Evolutionary conservation across 148 eudicot genomes (phyloP).

Genomic region (Rhododendron vialii): DNA sequence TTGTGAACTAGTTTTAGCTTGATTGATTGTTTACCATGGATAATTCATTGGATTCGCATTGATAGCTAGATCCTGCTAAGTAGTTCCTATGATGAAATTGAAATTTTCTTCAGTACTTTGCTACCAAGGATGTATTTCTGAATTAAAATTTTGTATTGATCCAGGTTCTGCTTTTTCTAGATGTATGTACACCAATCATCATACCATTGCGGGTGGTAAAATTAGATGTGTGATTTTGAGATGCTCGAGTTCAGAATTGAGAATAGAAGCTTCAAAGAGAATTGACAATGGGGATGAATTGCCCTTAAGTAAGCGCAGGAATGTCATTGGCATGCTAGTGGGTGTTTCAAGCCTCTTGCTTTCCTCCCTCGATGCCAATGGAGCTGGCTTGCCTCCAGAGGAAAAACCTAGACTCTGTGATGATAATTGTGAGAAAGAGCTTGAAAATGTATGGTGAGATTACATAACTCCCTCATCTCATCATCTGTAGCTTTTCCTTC

Average conservation of each 20-base stretch:
- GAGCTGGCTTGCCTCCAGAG: conserved; percentile 91
- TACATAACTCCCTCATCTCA: conserved; percentile 45
- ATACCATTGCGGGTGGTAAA: conserved; percentile 16
- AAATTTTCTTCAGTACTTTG: neutral
- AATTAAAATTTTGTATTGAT: neutral
- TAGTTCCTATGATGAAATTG: neutral
- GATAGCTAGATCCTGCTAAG: neutral
- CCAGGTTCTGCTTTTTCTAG: conserved; percentile 38
- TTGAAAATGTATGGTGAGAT: conserved; percentile 99
- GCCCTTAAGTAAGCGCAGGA: conserved; percentile 42
- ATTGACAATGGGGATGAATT: conserved; percentile 13
- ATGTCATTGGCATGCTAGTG: conserved; percentile 39
- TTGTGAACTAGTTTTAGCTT: neutral
- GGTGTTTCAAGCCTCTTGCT: conserved; percentile 44
- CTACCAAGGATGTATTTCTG: neutral
- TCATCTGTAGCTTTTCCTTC: conserved; percentile 14
- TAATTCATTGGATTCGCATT: neutral
- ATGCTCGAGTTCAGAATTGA: conserved; percentile 30
- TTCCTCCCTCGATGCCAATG: conserved; percentile 32
- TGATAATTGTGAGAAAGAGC: conserved; percentile 82
- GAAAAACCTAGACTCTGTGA: conserved; percentile 82
- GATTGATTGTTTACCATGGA: neutral
- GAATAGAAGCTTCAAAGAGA: conserved; percentile 14
- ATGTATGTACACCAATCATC: conserved; percentile 16
- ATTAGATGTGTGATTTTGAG: conserved; percentile 16